These are phyloP conservation scores for Cucumis melo DNA, from an alignment of 306 rosid genomes.

Conservation along the genomic window DNA sequence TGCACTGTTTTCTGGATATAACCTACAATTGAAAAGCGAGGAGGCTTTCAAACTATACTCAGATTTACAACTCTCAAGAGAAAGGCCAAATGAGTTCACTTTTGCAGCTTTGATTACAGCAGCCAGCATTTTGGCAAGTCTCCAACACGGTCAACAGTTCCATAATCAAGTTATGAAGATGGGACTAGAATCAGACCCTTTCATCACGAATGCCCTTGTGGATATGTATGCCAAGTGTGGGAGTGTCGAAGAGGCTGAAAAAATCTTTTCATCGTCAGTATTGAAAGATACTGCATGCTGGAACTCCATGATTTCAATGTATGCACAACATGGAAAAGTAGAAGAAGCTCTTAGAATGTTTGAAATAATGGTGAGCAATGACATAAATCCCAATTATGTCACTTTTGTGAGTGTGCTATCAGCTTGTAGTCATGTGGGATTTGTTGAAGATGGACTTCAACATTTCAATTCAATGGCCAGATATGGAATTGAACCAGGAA, in stretches of 20 bases:
- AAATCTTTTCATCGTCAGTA: slow-evolving; percentile 30
- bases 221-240: slow-evolving; percentile 93
- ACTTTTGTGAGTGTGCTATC: slow-evolving; percentile 72
- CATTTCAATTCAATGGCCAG: slow-evolving; percentile 49
- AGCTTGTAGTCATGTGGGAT: slow-evolving; percentile 85
- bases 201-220: slow-evolving; percentile 57
- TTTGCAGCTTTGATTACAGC: slow-evolving; percentile 62
- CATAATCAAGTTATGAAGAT: slow-evolving; percentile 69
- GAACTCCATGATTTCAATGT: slow-evolving; percentile 80
- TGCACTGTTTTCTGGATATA: slow-evolving; percentile 65
- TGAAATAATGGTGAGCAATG: slow-evolving; percentile 36
- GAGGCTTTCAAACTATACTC: slow-evolving; percentile 63
- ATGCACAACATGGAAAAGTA: slow-evolving; percentile 86
- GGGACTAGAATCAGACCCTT: slow-evolving; percentile 56
- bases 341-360: slow-evolving; percentile 47
- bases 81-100: slow-evolving; percentile 65
- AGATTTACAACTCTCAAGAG: slow-evolving; percentile 34
- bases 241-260: slow-evolving; percentile 48
- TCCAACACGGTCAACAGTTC: slow-evolving; percentile 62
- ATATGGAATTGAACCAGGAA: slow-evolving; percentile 53
- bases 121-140: slow-evolving; percentile 58
- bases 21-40: slow-evolving; percentile 42
- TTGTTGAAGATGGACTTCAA: slow-evolving; percentile 50
- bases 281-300: slow-evolving; percentile 63
- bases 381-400: slow-evolving; percentile 46